Base-by-base conservation (phyloP, 148 eudicot genomes). In the Pouteria glomerata region DNA sequence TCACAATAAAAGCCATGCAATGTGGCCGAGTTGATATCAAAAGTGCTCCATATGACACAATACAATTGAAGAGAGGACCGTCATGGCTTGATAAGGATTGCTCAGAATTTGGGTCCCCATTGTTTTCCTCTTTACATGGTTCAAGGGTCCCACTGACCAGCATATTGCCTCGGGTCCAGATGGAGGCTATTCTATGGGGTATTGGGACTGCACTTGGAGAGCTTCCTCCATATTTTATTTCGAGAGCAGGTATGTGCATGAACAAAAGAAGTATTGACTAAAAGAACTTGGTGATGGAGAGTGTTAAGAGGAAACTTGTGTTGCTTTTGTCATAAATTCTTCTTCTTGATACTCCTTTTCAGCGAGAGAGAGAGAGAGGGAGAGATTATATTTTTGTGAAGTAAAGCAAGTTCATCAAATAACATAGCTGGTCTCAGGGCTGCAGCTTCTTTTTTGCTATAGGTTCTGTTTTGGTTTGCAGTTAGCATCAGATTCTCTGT, bases 191-290 rank as follows among this genome's bases (percentile, higher is more conserved):
- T 42, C 66, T 95, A 64, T 95, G 99, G 99, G 99, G 99, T 61
- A 1, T 95, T 47, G 99, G 99, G 47, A 95, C 99, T 68, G 99
- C 99, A 63, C 88, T 95, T 69, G 99, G 99, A 41, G 99, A 95
- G 82, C 97, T 95, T 75, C 99, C 99, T 29, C 99, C 99, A 3
- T 95, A 95, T 82, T 95, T 95, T 77, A 95, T 95, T 72, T 91
- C 99, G 33, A 90, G 94, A 73, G 99, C 97, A 75, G 99, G 99
- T 95, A 68, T 67, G 29, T n/a, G n/a, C n/a, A n/a, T n/a, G n/a
- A n/a, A n/a, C n/a, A n/a, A n/a, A 18, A 34, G 21, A 23, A 33
- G 3, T 33, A 33, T 39, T 13, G 0, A 8, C n/a, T 8, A 21
- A 60, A 34, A 34, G 33, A n/a, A 34, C 39, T 57, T 4, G 14